A percentile compares a stretch with the other conserved stretches of the same genome.
These are phyloP conservation scores for Stachybotrys echinatus DNA, from an alignment of 2,329 filamentous ascomycete genomes.

Conservation along the genomic window DNA sequence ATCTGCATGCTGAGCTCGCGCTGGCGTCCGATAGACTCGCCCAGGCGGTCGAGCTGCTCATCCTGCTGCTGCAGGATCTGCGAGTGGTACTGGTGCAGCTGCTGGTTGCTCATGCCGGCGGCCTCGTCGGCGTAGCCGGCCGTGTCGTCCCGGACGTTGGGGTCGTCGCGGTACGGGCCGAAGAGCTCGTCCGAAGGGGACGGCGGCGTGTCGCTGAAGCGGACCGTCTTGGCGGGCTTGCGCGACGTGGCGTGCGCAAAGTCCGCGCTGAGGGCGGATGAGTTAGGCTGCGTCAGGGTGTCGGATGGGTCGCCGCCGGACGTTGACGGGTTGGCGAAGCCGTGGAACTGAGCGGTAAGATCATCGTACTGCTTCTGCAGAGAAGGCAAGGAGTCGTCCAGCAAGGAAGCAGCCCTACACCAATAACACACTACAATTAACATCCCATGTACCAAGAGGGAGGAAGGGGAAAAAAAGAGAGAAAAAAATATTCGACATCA, in stretches of 20 bases:
- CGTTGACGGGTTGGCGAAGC: constrained; percentile 48
- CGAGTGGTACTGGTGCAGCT: constrained; percentile 81
- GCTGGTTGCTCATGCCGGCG: constrained; percentile 64
- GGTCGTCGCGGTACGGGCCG: constrained; percentile 66
- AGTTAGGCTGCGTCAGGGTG: constrained; percentile 57
- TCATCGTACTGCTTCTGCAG: constrained; percentile 72
- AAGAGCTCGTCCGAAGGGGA: constrained; percentile 37
- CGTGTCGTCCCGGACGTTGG: constrained; percentile 34
- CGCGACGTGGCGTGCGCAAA: constrained; percentile 57
- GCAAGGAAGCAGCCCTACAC: constrained; percentile 36
- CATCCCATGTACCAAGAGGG: too few relatives aligned
- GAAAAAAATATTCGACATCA: too few relatives aligned
- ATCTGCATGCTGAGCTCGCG: constrained; percentile 93
- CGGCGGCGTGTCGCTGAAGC: constrained; percentile 67
- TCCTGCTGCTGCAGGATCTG: constrained; percentile 85
- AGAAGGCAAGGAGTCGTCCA: constrained; percentile 60
- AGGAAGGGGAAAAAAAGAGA: too few relatives aligned
- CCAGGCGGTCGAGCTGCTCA: constrained; percentile 81
- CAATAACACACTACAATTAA: too few relatives aligned
- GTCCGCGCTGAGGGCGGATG: constrained; percentile 55
- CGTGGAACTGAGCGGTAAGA: constrained; percentile 75
- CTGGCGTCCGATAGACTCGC: constrained; percentile 82
- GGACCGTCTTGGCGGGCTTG: constrained; percentile 64
- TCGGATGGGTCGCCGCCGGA: constrained; percentile 18
- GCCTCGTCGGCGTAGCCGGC: constrained; percentile 58